Base-by-base conservation (phyloP, 345 rosid species). In the Sonneratia caseolaris region DNA sequence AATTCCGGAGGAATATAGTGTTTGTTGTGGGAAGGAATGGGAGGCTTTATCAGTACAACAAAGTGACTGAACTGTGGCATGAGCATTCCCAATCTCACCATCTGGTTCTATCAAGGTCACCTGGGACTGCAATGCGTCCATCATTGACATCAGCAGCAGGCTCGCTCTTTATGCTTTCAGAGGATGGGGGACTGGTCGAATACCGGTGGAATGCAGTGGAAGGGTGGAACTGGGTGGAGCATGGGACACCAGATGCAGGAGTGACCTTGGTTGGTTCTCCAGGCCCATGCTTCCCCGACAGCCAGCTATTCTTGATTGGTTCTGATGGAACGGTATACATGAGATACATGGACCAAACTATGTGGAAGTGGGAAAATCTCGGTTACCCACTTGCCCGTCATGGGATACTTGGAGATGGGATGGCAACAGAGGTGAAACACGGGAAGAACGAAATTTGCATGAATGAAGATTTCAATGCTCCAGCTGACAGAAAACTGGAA, bases 161-260 rank as follows among this genome's bases (percentile, higher is more conserved):
- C 76, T 89, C 92, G 10, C 84, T 89, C 48, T 87, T 87, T 81
- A 83, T 89, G 91, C 76, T 87, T 53, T 87, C 90, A 3, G 74
- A 75, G 75, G 86, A 83, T 40, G 86, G 90, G 36, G 84, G 90
- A 66, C 79, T 89, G 36, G 82, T 89, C 67, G 90, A 89, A 76
- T 87, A 89, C 67, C 82, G 86, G n/a, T 89, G 95, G 94, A 89
- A 82, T 68, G 5, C 77, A 2, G 80, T 75, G 69, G 89, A 85
- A 35, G 89, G 91, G 51, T 85, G 94, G 91, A 85, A 74, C 70
- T 89, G 91, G 91, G 78, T 84, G 64, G 91, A 87, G 72, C 91
- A 89, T 7, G 91, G 91, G 53, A 84, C 85, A 16, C 91, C 91
- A 7, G 73, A 73, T 43, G 84, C 70, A 76, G 86, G 82, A 36